Evolutionary conservation across 306 rosid species (phyloP).

Genomic region (Ormosia emarginata): DNA sequence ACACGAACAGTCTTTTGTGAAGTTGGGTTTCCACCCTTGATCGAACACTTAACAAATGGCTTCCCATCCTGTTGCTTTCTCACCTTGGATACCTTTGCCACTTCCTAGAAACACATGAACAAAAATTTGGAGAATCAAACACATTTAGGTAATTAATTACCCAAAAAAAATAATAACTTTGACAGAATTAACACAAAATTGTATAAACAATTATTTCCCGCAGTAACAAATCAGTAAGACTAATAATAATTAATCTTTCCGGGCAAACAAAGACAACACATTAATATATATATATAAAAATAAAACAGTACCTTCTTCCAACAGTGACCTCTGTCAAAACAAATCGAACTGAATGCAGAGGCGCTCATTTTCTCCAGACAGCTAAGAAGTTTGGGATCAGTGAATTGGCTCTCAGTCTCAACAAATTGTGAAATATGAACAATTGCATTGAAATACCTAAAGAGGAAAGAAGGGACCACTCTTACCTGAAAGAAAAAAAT

Average conservation of each 20-base stretch:
- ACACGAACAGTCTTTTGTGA: slow-evolving; percentile 60
- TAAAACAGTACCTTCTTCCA: slow-evolving; percentile 39
- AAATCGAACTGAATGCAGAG: slow-evolving; percentile 31
- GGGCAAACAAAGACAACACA: neutral
- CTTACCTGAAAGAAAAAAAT: no score
- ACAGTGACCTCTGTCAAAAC: slow-evolving; percentile 25
- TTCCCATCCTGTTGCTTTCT: slow-evolving; percentile 44
- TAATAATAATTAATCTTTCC: neutral
- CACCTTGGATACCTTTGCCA: slow-evolving; percentile 3
- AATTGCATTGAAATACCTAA: neutral
- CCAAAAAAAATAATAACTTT: neutral
- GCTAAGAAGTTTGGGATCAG: neutral
- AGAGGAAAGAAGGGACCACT: neutral
- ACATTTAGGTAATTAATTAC: neutral
- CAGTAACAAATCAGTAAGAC: neutral
- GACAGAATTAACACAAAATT: neutral
- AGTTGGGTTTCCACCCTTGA: slow-evolving; percentile 33
- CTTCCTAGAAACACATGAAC: slow-evolving; percentile 19
- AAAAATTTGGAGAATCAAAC: neutral
- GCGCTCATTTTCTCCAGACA: slow-evolving; percentile 37
- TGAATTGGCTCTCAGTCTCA: neutral
- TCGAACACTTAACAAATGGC: slow-evolving; percentile 54
- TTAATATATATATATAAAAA: neutral
- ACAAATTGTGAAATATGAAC: neutral
- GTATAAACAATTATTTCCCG: neutral